phyloP scores from a whole-genome alignment of 805 yeast genomes.

The Schwanniomyces occidentalis region DNA sequence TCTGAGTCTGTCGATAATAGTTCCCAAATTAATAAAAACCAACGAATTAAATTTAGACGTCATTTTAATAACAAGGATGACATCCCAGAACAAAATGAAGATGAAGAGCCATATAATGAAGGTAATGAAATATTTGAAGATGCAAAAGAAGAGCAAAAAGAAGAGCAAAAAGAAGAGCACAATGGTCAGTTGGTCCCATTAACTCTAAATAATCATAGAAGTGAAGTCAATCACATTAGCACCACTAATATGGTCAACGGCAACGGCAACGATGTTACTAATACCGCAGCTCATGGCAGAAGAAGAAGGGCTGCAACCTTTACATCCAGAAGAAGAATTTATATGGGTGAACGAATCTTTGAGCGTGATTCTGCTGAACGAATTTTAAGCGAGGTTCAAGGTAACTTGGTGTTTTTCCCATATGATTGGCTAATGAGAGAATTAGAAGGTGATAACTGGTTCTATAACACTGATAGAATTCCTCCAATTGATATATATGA shows the following conservation, averaged over 20 bases:
- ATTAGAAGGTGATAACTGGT: slow-evolving; percentile 92
- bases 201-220: too few relatives aligned
- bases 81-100: slow-evolving; percentile 4
- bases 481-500: slow-evolving; percentile 96
- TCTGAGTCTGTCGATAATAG: slow-evolving; percentile 3
- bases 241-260: too few relatives aligned
- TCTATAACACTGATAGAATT: slow-evolving; percentile 86
- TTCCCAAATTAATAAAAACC: slow-evolving; percentile 2
- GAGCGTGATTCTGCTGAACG: slow-evolving; percentile 78
- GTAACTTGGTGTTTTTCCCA: slow-evolving; percentile 90
- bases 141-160: slow-evolving; percentile 1
- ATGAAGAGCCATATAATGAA: slow-evolving; percentile 2
- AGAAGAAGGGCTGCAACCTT: slow-evolving; percentile 40
- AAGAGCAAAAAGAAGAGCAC: slow-evolving; percentile 3
- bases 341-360: slow-evolving; percentile 51
- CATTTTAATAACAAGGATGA: slow-evolving; percentile 2
- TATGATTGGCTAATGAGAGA: slow-evolving; percentile 87
- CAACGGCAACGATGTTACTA: background rate
- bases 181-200: too few relatives aligned
- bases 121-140: slow-evolving; percentile 6
- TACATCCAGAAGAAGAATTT: slow-evolving; percentile 32
- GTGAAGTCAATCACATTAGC: too few relatives aligned
- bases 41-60: slow-evolving; percentile 1
- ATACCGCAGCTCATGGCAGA: slow-evolving; percentile 14
- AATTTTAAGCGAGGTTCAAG: slow-evolving; percentile 70